Evolutionary conservation across 768 basidiomycete genomes (phyloP).

Genomic region (Suillus fuscotomentosus): DNA sequence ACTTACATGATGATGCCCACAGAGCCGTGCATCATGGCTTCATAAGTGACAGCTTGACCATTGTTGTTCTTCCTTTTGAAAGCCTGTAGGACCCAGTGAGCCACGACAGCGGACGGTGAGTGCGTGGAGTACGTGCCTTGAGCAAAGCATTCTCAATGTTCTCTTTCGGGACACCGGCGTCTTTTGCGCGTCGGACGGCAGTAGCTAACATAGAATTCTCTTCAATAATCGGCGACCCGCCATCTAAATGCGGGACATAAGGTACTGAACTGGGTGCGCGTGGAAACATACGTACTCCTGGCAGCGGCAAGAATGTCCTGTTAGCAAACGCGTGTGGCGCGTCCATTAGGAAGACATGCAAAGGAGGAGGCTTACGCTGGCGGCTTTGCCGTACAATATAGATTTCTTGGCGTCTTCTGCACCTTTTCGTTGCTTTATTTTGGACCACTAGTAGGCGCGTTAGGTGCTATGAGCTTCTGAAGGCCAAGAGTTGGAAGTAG

Average conservation of each 20-base stretch:
- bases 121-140: conserved; percentile 36
- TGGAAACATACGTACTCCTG: conserved; percentile 41
- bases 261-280: neutral
- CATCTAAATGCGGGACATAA: conserved; percentile 35
- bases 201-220: conserved; percentile 53
- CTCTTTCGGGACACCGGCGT: conserved; percentile 62
- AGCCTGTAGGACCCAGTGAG: conserved; percentile 27
- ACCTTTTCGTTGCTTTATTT: conserved; percentile 73
- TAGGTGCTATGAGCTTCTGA: neutral
- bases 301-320: conserved; percentile 66
- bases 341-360: conserved; percentile 1
- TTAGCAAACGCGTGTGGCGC: conserved; percentile 3
- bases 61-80: conserved; percentile 48
- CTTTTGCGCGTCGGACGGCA: conserved; percentile 54
- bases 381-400: conserved; percentile 52
- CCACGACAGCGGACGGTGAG: neutral
- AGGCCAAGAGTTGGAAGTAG: neutral
- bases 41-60: conserved; percentile 53
- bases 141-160: conserved; percentile 64
- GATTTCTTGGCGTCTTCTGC: conserved; percentile 61
- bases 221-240: conserved; percentile 54
- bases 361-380: conserved; percentile 41
- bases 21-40: conserved; percentile 57
- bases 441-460: conserved; percentile 61
- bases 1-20: conserved; percentile 66